phyloP scores from a whole-genome alignment of 2,329 filamentous ascomycete species.

The Myriangium duriaei region DNA sequence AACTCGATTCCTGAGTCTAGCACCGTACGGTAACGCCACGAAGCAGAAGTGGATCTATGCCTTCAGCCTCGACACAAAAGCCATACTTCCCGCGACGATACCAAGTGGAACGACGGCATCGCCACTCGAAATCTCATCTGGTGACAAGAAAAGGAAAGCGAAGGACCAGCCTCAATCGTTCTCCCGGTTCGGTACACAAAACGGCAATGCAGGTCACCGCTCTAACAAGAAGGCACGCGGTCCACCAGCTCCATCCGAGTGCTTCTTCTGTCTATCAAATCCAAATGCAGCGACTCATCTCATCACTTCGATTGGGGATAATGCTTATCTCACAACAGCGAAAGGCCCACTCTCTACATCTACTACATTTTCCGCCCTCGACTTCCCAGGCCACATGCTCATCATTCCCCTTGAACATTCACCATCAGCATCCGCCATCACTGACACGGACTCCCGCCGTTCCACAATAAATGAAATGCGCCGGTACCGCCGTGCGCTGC shows the following conservation, averaged over 20 bases:
- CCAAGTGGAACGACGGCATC: conserved; percentile 63
- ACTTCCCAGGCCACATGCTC: conserved; percentile 74
- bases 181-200: conserved; percentile 41
- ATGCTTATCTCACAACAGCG: conserved; percentile 79
- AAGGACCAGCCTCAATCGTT: conserved; percentile 27
- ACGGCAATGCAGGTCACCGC: conserved; percentile 14
- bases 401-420: conserved; percentile 81
- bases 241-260: conserved; percentile 51
- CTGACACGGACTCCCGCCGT: conserved; percentile 39
- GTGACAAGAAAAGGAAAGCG: conserved; percentile 41
- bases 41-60: conserved; percentile 78
- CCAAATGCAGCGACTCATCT: conserved; percentile 74
- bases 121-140: conserved; percentile 45
- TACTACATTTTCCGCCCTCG: conserved; percentile 57
- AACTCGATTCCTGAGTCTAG: conserved; percentile 85
- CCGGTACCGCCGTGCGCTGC: conserved; percentile 62
- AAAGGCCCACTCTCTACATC: conserved; percentile 74
- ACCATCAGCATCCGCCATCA: conserved; percentile 59
- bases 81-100: conserved; percentile 46
- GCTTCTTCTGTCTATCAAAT: conserved; percentile 94
- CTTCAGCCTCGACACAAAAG: conserved; percentile 48
- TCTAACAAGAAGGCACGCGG: conserved; percentile 27
- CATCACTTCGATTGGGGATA: conserved; percentile 76
- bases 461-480: conserved; percentile 70
- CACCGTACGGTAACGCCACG: conserved; percentile 57